A percentile compares a stretch with the other conserved stretches of the same genome.
Conservation (phyloP, 2,329 filamentous ascomycete genomes). For the Zasmidium citrigriseum region DNA sequence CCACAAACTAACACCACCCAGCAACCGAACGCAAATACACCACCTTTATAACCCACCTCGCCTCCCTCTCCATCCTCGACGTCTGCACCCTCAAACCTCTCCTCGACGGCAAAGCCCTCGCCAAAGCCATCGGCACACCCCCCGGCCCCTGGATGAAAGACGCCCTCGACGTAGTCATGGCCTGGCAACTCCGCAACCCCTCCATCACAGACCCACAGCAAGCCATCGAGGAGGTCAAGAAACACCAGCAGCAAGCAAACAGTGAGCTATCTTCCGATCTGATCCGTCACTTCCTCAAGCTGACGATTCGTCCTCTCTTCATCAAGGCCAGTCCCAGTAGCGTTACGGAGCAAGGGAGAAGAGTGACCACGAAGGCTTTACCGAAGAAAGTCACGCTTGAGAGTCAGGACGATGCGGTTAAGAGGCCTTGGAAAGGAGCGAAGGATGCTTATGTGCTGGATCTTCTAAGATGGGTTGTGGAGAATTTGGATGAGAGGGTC, state of each 20-base stretch:
- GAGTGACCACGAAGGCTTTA: conserved; percentile 48
- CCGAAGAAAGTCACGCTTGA: conserved; percentile 38
- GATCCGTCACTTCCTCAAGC: conserved; percentile 59
- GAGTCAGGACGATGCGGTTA: conserved; percentile 42
- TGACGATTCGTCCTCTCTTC: conserved; percentile 69
- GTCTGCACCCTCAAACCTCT: conserved; percentile 51
- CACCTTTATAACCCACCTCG: conserved; percentile 54
- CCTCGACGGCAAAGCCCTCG: conserved; percentile 74
- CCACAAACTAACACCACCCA: conserved; percentile 26
- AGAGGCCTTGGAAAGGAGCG: conserved; percentile 63
- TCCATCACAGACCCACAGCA: conserved; percentile 57
- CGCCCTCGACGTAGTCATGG: conserved; percentile 76
- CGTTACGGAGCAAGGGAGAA: conserved; percentile 61
- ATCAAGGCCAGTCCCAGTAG: conserved; percentile 54
- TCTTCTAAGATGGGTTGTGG: conserved; percentile 64
- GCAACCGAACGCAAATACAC: conserved; percentile 54
- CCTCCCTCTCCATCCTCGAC: conserved; percentile 53
- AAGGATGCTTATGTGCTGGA: conserved; percentile 53
- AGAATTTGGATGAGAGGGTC: conserved; percentile 50
- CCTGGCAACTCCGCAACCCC: conserved; percentile 87
- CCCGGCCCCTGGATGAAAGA: conserved; percentile 82
- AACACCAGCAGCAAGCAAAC: conserved; percentile 31
- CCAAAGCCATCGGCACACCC: conserved; percentile 64
- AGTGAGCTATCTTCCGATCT: conserved; percentile 54
- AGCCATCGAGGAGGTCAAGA: conserved; percentile 49